Base-by-base conservation (phyloP, 257 asterid species). In the Solanum lycopersicoides region DNA sequence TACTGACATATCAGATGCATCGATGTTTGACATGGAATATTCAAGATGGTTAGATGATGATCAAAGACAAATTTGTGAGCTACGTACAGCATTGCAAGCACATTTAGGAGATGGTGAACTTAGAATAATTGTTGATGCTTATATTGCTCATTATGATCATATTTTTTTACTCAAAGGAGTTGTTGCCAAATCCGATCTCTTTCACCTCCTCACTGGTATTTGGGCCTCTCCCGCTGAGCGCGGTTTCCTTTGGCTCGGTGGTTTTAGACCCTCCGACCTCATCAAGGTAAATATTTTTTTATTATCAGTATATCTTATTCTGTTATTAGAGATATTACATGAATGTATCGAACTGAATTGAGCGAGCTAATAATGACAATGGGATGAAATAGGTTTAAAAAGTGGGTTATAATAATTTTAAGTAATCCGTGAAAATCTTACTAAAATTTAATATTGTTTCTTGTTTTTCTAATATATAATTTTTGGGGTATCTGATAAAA, bases 221-320 rank as follows among this genome's bases (percentile, higher is more conserved):
- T 97, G 99, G 99, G 87, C 95, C 15, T 93, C 98, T 0, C 96
- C 98, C 0, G 95, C 95, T 2, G 99, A 97, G 80, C 95, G 98
- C 3, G 96, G 99, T 84, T 97, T 97, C 68, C 96, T 97, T 13
- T 95, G 99, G 99, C 93, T 97, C 93, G 99, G 97, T 0, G 99
- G 99, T 59, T 97, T 97, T 86, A 90, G 97, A 32, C 99, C 99
- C 13, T 97, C 99, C 3, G 98, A 95, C 34, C 90, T 95, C 6
- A 97, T 95, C 92, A 97, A 97, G 98, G 99, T 34, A 12, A 20
- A 44, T 53, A 25, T 32, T 32, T 69, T 34, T 5, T 18, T 6
- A 7, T 5, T 77, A n/a, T 42, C 13, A 3, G 7, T 13, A 1
- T 14, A 76, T 3, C 7, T 76, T n/a, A 41, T 23, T 28, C 0